These are phyloP conservation scores for Fraxinus pennsylvanica DNA, from an alignment of 257 asterid genomes.

Conservation along the genomic window DNA sequence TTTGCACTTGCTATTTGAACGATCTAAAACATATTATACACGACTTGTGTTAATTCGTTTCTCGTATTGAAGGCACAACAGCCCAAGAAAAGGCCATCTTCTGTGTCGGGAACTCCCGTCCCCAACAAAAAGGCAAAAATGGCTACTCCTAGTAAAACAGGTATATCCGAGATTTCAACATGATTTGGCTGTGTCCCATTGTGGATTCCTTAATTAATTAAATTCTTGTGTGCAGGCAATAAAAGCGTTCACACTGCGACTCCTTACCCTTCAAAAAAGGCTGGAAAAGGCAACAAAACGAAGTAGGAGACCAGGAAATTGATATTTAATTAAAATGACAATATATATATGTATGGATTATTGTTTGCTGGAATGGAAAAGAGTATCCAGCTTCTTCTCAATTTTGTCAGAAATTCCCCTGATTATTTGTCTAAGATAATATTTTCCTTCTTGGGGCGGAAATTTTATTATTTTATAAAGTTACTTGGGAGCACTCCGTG, in stretches of 20 bases:
- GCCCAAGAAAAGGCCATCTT: constrained; percentile 55
- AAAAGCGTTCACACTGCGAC: constrained; percentile 32
- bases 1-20: neutral
- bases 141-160: constrained; percentile 49
- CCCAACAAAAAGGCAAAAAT: constrained; percentile 54
- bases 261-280: constrained; percentile 32
- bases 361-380: neutral
- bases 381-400: neutral
- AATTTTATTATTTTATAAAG: neutral
- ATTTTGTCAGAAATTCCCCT: neutral
- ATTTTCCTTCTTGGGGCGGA: neutral
- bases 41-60: neutral
- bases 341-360: neutral
- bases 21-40: neutral
- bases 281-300: constrained; percentile 30
- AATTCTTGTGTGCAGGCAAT: constrained; percentile 29
- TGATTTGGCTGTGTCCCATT: neutral
- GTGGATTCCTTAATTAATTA: neutral
- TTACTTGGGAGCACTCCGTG: too few species aligned
- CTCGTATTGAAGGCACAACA: constrained; percentile 13
- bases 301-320: constrained; percentile 19
- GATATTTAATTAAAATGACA: neutral
- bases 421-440: neutral
- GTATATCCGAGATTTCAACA: constrained; percentile 19
- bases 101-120: constrained; percentile 31